Base-by-base conservation (phyloP, 2,329 filamentous ascomycete genomes). In the Colletotrichum lindemuthianum region DNA sequence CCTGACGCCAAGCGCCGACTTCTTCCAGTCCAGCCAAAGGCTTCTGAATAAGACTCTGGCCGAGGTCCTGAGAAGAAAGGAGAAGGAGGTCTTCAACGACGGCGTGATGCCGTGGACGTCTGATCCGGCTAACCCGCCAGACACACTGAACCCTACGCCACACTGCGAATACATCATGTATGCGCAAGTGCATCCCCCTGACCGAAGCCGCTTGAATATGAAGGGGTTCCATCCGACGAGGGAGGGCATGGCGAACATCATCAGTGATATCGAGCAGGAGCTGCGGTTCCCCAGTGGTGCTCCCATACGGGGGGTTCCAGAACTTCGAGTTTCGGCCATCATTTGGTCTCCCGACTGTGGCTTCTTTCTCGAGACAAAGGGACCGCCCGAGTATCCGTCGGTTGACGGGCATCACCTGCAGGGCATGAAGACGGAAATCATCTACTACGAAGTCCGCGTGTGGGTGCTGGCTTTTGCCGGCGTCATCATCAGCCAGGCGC, bases 161-260 rank as follows among this genome's bases (percentile, higher is more conserved):
- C 91, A 92, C 70, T 99, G 96, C 82, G 96, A 99, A 76, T 93
- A 93, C 72, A 81, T 99, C 53, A 80, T 97, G 59, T 98, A 94
- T 75, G 81, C 95, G 36, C 96, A 98, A 74, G 84, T 95, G 44
- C 84, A 91, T 67, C 86, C 88, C 2, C 76, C 85, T 4, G 76
- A 82, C 50, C 74, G 75, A 11, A 70, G 75, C 8, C 72, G 75
- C 16, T 67, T 81, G 24, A 71, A 75, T 57, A 71, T 77, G 24
- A 67, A 65, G 63, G 74, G 69, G 63, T 74, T 69, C 63, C 73
- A 67, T 52, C 72, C 75, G 2, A 71, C 76, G 51, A 75, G 75
- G 47, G 73, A 75, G 39, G 68, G 71, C 41, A 69, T 78, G 55
- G 70, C 72, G 51, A 75, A 77, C 49, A 71, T 84, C 40, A 81